Evolutionary conservation across 768 basidiomycete genomes (phyloP).

Genomic region (Tricholoma sp.): DNA sequence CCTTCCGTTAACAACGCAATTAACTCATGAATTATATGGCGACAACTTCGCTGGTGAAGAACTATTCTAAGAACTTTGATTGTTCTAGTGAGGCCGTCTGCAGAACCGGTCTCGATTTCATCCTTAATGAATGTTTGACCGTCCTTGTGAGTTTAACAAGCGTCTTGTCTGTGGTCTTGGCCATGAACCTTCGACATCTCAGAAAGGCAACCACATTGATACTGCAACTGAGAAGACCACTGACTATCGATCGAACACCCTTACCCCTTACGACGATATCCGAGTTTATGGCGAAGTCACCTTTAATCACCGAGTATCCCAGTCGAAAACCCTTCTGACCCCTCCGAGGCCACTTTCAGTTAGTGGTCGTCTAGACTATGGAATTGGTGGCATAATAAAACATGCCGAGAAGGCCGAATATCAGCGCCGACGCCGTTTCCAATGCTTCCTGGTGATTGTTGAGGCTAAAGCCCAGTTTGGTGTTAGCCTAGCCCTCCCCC

Average conservation of each 20-base stretch:
- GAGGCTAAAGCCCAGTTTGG: not conserved
- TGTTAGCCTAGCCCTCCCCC: not conserved
- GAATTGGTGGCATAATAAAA: not conserved
- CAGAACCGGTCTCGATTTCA: constrained; percentile 2
- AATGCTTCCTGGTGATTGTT: constrained; percentile 1
- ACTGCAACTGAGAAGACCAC: not conserved
- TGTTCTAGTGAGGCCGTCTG: not conserved
- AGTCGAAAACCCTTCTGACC: not conserved
- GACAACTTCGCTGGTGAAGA: not conserved
- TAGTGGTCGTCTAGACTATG: not conserved
- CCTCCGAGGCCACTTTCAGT: not conserved
- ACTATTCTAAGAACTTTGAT: not conserved
- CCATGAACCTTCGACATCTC: not conserved
- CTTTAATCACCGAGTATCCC: not conserved
- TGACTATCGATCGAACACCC: not conserved
- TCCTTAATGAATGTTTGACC: constrained; percentile 1
- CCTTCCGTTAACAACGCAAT: not conserved
- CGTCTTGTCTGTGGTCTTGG: not conserved
- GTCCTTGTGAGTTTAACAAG: not conserved
- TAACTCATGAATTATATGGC: not conserved
- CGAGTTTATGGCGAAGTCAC: constrained; percentile 1
- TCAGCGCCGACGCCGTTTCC: not conserved
- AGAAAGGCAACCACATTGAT: not conserved
- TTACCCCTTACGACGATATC: not conserved
- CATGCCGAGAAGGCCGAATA: too few relatives aligned